These are phyloP conservation scores for Strobilomyces confusus DNA, from an alignment of 768 basidiomycete genomes.

Conservation along the genomic window DNA sequence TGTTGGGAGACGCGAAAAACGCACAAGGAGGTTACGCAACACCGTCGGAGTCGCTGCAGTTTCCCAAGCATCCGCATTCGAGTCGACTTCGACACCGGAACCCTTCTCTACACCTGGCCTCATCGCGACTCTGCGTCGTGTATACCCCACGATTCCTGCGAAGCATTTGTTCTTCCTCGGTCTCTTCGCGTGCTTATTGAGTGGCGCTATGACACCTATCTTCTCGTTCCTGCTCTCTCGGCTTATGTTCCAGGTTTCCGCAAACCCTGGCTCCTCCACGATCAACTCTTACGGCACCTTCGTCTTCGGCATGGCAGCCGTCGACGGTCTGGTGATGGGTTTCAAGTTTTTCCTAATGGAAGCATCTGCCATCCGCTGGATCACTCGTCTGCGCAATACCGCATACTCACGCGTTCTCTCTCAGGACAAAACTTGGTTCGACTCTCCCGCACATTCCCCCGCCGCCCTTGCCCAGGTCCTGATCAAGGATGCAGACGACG, in stretches of 20 bases:
- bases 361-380: conserved; percentile 69
- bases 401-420: conserved; percentile 58
- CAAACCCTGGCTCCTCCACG: conserved; percentile 57
- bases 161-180: conserved; percentile 72
- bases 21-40: conserved; percentile 10
- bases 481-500: conserved; percentile 89
- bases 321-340: conserved; percentile 73
- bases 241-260: conserved; percentile 73
- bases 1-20: conserved; percentile 32
- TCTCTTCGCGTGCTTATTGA: conserved; percentile 60
- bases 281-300: conserved; percentile 74
- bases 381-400: conserved; percentile 53
- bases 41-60: not conserved
- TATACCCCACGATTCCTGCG: conserved; percentile 70
- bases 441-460: conserved; percentile 56
- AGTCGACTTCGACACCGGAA: conserved; percentile 2
- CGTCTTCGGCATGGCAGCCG: conserved; percentile 65
- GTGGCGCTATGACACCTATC: conserved; percentile 84
- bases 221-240: conserved; percentile 88
- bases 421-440: conserved; percentile 90
- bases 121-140: conserved; percentile 43
- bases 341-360: conserved; percentile 83
- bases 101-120: conserved; percentile 17
- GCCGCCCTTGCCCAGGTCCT: conserved; percentile 65
- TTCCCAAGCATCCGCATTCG: conserved; percentile 6